Conservation (phyloP, 345 rosid genomes). For the Sonneratia alba region DNA sequence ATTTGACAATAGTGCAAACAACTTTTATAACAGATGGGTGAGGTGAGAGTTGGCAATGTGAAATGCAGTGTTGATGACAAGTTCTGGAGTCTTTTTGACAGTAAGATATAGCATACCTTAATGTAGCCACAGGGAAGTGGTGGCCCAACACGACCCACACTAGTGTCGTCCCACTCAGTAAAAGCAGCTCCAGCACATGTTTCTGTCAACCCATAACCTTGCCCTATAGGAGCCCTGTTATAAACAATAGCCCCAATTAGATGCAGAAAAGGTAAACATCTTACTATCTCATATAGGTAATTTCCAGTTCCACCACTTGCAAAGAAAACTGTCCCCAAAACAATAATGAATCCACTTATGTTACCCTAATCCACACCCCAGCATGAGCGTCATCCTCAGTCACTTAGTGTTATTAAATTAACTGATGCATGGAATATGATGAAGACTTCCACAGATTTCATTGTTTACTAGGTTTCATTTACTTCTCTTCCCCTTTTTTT, state of each 20-base stretch:
- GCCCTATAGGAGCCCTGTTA: constrained; percentile 71
- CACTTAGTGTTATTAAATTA: not conserved
- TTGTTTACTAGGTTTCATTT: not conserved
- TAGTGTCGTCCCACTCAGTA: constrained; percentile 62
- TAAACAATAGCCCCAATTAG: not conserved
- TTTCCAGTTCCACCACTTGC: not conserved
- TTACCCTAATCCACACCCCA: not conserved
- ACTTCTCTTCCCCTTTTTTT: not conserved
- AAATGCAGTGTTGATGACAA: not conserved
- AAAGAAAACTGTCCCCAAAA: not conserved
- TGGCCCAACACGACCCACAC: constrained; percentile 85
- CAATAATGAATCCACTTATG: not conserved
- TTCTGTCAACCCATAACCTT: constrained; percentile 95
- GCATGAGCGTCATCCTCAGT: not conserved
- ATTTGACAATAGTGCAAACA: not conserved
- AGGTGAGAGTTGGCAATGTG: not conserved
- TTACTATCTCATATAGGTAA: not conserved
- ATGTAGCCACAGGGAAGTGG: constrained; percentile 72
- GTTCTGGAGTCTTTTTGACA: too few species aligned
- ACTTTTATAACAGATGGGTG: not conserved
- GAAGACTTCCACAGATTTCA: not conserved
- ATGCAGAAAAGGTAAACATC: not conserved
- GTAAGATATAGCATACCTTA: constrained; percentile 41
- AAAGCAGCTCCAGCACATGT: constrained; percentile 86
- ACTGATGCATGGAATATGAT: too few species aligned